These are phyloP conservation scores for Ilyonectria destructans DNA, from an alignment of 2,329 filamentous ascomycete species.

Conservation along the genomic window DNA sequence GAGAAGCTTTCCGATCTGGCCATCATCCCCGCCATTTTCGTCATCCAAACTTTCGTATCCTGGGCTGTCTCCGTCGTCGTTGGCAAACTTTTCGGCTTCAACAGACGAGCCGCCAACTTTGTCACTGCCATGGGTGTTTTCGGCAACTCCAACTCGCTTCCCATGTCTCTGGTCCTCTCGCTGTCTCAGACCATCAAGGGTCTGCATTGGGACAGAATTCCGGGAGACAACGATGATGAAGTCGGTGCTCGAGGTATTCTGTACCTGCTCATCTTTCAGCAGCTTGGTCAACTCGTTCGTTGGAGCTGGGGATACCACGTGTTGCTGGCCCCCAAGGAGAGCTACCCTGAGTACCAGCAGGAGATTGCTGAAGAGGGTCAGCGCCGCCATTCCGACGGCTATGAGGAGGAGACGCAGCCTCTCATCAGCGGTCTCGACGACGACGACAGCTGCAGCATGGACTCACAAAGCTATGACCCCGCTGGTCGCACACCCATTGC, in stretches of 20 bases:
- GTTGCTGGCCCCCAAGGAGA: constrained; percentile 87
- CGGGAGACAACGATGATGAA: constrained; percentile 94
- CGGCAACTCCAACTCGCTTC: constrained; percentile 97
- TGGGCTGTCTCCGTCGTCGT: constrained; percentile 83
- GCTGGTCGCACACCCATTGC: constrained; percentile 71
- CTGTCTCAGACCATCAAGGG: constrained; percentile 93
- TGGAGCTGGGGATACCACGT: constrained; percentile 99
- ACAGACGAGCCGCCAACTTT: constrained; percentile 91
- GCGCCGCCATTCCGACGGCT: constrained; percentile 66
- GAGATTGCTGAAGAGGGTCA: constrained; percentile 72
- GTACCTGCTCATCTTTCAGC: constrained; percentile 97
- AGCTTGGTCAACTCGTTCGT: constrained; percentile 92
- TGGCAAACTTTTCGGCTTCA: constrained; percentile 84
- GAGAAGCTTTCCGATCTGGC: constrained; percentile 92
- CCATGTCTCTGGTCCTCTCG: constrained; percentile 95
- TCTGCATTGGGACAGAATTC: constrained; percentile 93
- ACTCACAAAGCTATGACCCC: constrained; percentile 68
- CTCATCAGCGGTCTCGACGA: constrained; percentile 61
- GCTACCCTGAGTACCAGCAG: constrained; percentile 76
- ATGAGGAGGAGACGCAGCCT: constrained; percentile 62
- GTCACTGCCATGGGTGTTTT: constrained; percentile 98
- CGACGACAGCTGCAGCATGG: constrained; percentile 56
- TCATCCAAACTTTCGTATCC: constrained; percentile 89
- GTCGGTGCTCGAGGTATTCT: constrained; percentile 94
- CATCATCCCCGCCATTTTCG: constrained; percentile 95